Evolutionary conservation across 2,329 filamentous ascomycete species (phyloP).

Genomic region (Chaetoscypha palmicola): DNA sequence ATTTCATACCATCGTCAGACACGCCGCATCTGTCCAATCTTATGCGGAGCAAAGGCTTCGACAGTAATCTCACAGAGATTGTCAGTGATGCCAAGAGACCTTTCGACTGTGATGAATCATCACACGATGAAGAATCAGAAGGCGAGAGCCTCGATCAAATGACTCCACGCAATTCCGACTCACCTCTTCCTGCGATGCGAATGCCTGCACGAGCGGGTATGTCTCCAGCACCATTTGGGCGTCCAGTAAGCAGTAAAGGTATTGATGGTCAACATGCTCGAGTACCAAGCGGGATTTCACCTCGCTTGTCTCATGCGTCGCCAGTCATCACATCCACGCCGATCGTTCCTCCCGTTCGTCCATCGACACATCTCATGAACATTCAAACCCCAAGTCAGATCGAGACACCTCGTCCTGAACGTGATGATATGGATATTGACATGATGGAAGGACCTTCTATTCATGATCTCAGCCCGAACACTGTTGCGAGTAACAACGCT

Average conservation of each 20-base stretch:
- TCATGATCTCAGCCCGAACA: slow-evolving; percentile 61
- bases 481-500: slow-evolving; percentile 65
- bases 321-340: slow-evolving; percentile 20
- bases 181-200: slow-evolving; percentile 39
- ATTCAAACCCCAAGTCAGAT: slow-evolving; percentile 11
- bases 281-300: slow-evolving; percentile 35
- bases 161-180: slow-evolving; percentile 32
- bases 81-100: slow-evolving; percentile 54
- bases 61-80: slow-evolving; percentile 53
- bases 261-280: slow-evolving; percentile 30
- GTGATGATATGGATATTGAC: slow-evolving; percentile 24
- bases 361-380: slow-evolving; percentile 17
- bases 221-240: slow-evolving; percentile 41
- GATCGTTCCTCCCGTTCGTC: slow-evolving; percentile 14
- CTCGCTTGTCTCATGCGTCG: slow-evolving; percentile 33
- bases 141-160: slow-evolving; percentile 37
- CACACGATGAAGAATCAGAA: slow-evolving; percentile 49
- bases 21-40: slow-evolving; percentile 63
- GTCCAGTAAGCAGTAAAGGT: slow-evolving; percentile 53
- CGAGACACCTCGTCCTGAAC: slow-evolving; percentile 6
- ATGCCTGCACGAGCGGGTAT: slow-evolving; percentile 52
- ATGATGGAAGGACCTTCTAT: slow-evolving; percentile 45
- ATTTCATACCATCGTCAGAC: slow-evolving; percentile 47
- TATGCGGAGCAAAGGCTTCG: slow-evolving; percentile 54
- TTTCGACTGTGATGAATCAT: slow-evolving; percentile 43